Base-by-base conservation (phyloP, 2,329 filamentous ascomycete genomes). In the Cladophialophora psammophila region DNA sequence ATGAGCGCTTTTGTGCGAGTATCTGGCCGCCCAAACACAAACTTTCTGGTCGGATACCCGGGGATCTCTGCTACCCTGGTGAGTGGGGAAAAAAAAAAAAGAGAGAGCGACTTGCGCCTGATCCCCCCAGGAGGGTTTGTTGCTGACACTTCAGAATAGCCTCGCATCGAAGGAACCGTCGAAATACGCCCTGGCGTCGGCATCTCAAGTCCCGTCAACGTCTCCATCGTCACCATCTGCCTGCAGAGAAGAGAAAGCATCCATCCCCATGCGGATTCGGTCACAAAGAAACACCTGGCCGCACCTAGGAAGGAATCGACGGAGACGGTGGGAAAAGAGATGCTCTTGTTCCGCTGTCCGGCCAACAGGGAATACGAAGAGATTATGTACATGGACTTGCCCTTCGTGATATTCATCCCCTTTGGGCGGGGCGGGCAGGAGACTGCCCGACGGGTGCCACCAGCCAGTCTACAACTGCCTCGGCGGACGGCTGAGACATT, bases 41-140 rank as follows among this genome's bases (percentile, higher is more conserved):
- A 92, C 82, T 97, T 97, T 78, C 86, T 98, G 72, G 93, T 98
- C 74, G 95, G 95, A 74, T 99, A 98, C 80, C 95, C 95, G 64
- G 95, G 95, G 74, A 98, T 99, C 80, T 97, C 94, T 64, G 95
- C 95, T 76, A 99, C 95, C 42, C 81, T 97, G 87, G 94, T 97
- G 86, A 82, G 92, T 88, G 34, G 58, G 20, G 18, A 20, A 50
- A 26, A 13, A 12, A 42, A 32, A 58, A 32, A 48, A 63, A 61
- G 12, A 63, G 66, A 69, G 55, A 48, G 57, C 50, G 50, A 5
- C 18, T 50, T 50, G 45, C 45, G 45, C 45, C 9, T 26, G 45
- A 50, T 5, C 4, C 8, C 45, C 45, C 5, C 53, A 54, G 56
- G 26, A 31, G 18, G 20, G 32, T 15, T 15, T 18, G 26, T 18